phyloP scores from a whole-genome alignment of 495 filamentous ascomycete genomes.

The Xylaria flabelliformis region DNA sequence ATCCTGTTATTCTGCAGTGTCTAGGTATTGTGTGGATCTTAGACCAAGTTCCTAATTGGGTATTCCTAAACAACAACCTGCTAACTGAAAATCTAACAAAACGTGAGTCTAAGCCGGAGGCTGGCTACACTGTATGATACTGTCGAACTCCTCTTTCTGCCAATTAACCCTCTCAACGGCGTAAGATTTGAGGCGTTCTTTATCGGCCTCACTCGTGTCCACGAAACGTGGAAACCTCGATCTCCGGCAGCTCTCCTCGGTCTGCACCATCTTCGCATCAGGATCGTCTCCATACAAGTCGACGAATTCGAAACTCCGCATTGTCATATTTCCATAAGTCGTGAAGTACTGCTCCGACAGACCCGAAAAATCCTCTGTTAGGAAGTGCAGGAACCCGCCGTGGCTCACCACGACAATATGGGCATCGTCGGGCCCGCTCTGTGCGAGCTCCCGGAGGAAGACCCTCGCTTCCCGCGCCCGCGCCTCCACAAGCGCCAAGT shows the following conservation, averaged over 20 bases:
- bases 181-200: constrained; percentile 16
- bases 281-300: constrained; percentile 53
- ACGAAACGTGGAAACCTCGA: constrained; percentile 26
- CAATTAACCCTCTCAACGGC: constrained; percentile 14
- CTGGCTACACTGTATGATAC: not conserved
- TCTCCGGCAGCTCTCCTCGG: constrained; percentile 51
- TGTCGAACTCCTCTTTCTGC: constrained; percentile 19
- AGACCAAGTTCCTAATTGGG: not conserved
- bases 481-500: constrained; percentile 54
- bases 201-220: constrained; percentile 15
- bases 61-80: not conserved
- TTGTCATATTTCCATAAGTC: constrained; percentile 64
- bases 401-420: constrained; percentile 61
- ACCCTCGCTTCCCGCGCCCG: constrained; percentile 65
- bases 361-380: constrained; percentile 77
- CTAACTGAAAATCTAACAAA: not conserved
- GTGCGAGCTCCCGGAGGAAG: constrained; percentile 58
- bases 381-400: constrained; percentile 57
- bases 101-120: not conserved
- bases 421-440: constrained; percentile 45
- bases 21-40: not conserved
- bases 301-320: constrained; percentile 68
- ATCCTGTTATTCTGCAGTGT: not conserved
- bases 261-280: constrained; percentile 61
- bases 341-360: constrained; percentile 36